Percentiles rank a stretch among this genome's conserved stretches.
phyloP scores from a whole-genome alignment of 371 early-diverging fungal genomes.

The Entomophthora muscae region DNA sequence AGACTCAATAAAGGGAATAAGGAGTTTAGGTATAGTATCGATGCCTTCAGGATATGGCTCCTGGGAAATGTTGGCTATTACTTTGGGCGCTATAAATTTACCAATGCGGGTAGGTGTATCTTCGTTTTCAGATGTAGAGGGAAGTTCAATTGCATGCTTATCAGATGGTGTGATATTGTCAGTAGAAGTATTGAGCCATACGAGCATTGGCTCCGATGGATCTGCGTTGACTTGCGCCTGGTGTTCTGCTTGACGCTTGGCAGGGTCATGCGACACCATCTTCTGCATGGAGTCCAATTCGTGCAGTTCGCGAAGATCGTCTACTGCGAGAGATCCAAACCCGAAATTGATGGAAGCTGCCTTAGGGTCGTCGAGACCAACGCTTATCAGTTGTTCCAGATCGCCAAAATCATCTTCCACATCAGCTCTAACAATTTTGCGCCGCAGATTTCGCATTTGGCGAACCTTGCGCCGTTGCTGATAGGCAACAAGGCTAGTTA shows the following conservation, averaged over 20 bases:
- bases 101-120: background rate
- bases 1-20: background rate
- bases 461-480: background rate
- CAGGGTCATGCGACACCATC: background rate
- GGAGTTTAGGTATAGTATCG: background rate
- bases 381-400: background rate
- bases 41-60: constrained; percentile 8
- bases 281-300: constrained; percentile 3
- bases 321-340: background rate
- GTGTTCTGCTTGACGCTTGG: background rate
- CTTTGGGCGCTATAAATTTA: constrained; percentile 3
- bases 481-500: background rate
- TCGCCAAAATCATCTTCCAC: background rate
- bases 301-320: constrained; percentile 3
- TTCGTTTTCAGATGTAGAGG: background rate
- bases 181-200: background rate
- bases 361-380: background rate
- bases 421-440: background rate
- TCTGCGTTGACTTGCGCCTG: constrained; percentile 4
- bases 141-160: too few species aligned
- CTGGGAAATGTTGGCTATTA: constrained; percentile 1
- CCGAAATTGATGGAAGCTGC: background rate
- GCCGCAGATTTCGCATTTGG: background rate
- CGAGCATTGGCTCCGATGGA: constrained; percentile 1
- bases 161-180: background rate